phyloP scores from a whole-genome alignment of 1,284 basidiomycete species.

The Pterulicium gracile region DNA sequence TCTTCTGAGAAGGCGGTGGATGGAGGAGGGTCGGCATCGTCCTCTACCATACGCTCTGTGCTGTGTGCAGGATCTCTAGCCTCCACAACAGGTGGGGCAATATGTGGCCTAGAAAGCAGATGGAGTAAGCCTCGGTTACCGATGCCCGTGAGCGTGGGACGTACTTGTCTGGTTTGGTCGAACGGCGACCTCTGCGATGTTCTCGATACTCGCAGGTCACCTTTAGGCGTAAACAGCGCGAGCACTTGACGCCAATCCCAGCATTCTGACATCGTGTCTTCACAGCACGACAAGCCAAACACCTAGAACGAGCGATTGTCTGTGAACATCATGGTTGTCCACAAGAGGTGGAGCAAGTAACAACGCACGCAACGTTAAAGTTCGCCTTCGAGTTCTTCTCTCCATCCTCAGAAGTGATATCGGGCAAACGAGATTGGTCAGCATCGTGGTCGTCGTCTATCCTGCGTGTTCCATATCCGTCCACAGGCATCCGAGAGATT shows the following conservation, averaged over 20 bases:
- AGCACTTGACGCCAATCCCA: background rate
- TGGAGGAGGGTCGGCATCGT: background rate
- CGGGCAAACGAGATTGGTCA: no score
- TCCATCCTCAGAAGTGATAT: no score
- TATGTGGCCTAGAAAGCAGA: background rate
- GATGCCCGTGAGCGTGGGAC: background rate
- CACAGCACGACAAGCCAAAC: background rate
- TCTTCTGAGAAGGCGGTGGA: background rate
- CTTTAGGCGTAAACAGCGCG: background rate
- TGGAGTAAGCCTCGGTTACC: background rate
- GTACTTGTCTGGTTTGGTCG: background rate
- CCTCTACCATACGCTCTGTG: background rate
- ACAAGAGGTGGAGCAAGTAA: background rate
- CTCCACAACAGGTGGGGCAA: background rate
- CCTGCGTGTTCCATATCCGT: no score
- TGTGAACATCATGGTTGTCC: background rate
- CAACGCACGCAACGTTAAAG: background rate
- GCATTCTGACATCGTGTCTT: conserved; percentile 1
- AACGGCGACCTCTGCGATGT: background rate
- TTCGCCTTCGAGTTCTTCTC: conserved; percentile 1
- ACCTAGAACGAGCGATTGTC: background rate
- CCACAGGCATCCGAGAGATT: no score
- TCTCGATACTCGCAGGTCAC: conserved; percentile 1
- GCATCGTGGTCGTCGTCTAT: no score
- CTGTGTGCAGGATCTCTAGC: background rate